Evolutionary conservation across 208 protist species (phyloP), one percentile per base, ranked within the genome.

Genomic region (Crithidia mellificae): DNA sequence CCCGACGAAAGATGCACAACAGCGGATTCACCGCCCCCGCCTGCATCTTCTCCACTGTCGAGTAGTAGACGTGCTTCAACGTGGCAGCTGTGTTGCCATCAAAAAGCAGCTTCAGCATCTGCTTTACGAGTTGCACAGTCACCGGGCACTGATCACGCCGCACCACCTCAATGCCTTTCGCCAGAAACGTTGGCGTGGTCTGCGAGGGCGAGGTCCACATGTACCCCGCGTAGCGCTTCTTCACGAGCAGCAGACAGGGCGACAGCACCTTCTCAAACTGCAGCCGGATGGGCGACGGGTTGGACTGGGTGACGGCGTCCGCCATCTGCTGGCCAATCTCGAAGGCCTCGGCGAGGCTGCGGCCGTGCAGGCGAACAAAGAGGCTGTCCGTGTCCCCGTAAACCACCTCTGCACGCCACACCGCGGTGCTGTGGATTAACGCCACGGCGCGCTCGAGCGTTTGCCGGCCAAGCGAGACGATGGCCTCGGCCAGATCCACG

Each of bases 331-430:
- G 68, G 17, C 81, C 91, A 30, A 97, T 41, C 36, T 25, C 56
- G 65, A 91, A 93, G 1, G 84, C 86, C 63, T 95, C 91, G 22
- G 63, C 61, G 53, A 76, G 72, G 22, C 65, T 90, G 43, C 84
- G 74, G 15, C 81, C 84, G 4, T 76, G 75, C 32, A 91, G 66
- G 11, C 86, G 79, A 34, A 98, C 95, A 95, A 99, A 99, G 24
- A 99, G 88, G 1, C 98, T 99, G 82, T 99, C 99, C 6, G 99
- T 99, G 83, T 99, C 99, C 66, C 98, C 99, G 77, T 99, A 99
- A 27, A 99, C 92, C 38, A 99, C 98, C 32, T 93, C 80, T 0
- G 98, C 96, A 62, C 98, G 78, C 83, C 98, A 93, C 32, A 56
- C 46, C 47, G 98, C 97, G 6, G 95, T 96, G 62, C 98, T 97